phyloP scores from a whole-genome alignment of 2,329 filamentous ascomycete species.

The Penicillium paneum region DNA sequence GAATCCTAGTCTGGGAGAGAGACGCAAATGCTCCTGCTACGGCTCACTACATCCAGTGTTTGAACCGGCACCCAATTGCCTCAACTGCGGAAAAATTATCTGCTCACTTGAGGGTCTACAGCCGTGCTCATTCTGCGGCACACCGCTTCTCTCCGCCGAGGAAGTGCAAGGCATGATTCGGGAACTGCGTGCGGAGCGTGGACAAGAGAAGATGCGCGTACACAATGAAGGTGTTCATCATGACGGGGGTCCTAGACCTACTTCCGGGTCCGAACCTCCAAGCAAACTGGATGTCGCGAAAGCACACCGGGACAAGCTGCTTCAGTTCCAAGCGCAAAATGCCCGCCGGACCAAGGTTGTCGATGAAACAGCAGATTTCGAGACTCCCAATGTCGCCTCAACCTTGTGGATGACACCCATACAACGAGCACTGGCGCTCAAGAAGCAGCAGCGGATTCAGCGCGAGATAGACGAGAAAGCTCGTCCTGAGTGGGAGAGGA shows the following conservation, averaged over 20 bases:
- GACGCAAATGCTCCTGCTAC: conserved; percentile 80
- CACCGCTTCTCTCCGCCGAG: conserved; percentile 64
- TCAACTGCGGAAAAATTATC: conserved; percentile 89
- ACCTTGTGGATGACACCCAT: conserved; percentile 83
- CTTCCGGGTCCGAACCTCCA: conserved; percentile 21
- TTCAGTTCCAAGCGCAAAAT: conserved; percentile 82
- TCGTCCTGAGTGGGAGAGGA: conserved; percentile 83
- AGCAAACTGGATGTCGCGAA: conserved; percentile 67
- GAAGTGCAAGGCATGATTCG: conserved; percentile 84
- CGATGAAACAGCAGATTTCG: conserved; percentile 77
- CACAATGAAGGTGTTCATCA: conserved; percentile 59
- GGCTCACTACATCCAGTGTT: conserved; percentile 83
- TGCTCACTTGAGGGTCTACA: conserved; percentile 92
- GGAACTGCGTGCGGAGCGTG: conserved; percentile 78
- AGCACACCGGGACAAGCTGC: conserved; percentile 74
- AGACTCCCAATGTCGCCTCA: conserved; percentile 58
- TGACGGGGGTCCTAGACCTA: conserved; percentile 34
- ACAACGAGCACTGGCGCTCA: conserved; percentile 77
- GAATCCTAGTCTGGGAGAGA: conserved; percentile 68
- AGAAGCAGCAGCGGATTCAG: conserved; percentile 78
- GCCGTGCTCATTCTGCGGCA: conserved; percentile 86
- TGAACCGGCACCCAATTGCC: conserved; percentile 86
- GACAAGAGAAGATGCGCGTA: conserved; percentile 77
- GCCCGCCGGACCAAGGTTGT: conserved; percentile 77
- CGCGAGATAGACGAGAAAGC: conserved; percentile 85